Percentiles rank a stretch among this genome's conserved stretches.
Conservation (phyloP, 2,329 filamentous ascomycete genomes). For the Xylaria arbuscula region DNA sequence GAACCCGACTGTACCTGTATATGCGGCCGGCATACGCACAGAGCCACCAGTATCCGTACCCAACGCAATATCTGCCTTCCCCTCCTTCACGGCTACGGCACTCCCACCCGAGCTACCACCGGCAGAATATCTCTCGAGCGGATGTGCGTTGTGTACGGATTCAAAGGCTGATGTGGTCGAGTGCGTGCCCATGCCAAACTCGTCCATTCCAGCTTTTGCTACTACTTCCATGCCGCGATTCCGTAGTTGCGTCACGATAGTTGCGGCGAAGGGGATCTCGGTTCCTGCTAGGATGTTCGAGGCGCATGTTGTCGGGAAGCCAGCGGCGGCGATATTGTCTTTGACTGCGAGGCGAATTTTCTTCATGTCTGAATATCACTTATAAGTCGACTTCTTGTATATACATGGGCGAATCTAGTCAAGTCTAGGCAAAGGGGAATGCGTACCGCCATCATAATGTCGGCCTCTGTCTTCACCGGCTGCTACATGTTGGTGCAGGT, state of each 20-base stretch:
- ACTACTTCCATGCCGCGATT: constrained; percentile 70
- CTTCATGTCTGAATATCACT: background rate
- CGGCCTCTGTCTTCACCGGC: constrained; percentile 6
- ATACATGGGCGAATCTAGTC: too few species aligned
- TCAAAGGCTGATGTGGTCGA: constrained; percentile 76
- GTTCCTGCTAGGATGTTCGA: constrained; percentile 79
- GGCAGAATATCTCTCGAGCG: constrained; percentile 63
- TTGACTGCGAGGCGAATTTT: constrained; percentile 69
- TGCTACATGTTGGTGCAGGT: constrained; percentile 36
- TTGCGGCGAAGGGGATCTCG: constrained; percentile 82
- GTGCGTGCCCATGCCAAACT: constrained; percentile 95
- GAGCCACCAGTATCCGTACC: constrained; percentile 96
- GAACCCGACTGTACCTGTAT: constrained; percentile 84
- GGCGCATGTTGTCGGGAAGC: constrained; percentile 82
- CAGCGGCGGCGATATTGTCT: constrained; percentile 77
- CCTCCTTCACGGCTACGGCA: constrained; percentile 80
- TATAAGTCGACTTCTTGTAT: background rate
- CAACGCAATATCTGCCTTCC: constrained; percentile 71
- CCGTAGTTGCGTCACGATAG: constrained; percentile 77
- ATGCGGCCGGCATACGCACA: constrained; percentile 86
- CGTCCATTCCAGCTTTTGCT: constrained; percentile 93
- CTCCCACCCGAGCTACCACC: constrained; percentile 95
- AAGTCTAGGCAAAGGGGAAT: background rate
- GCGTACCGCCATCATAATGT: constrained; percentile 17
- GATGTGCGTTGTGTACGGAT: constrained; percentile 66